Percentiles rank a stretch among this genome's conserved stretches.
Evolutionary conservation across 805 yeast genomes (phyloP).

Genomic region (Lipomyces chichibuensis): DNA sequence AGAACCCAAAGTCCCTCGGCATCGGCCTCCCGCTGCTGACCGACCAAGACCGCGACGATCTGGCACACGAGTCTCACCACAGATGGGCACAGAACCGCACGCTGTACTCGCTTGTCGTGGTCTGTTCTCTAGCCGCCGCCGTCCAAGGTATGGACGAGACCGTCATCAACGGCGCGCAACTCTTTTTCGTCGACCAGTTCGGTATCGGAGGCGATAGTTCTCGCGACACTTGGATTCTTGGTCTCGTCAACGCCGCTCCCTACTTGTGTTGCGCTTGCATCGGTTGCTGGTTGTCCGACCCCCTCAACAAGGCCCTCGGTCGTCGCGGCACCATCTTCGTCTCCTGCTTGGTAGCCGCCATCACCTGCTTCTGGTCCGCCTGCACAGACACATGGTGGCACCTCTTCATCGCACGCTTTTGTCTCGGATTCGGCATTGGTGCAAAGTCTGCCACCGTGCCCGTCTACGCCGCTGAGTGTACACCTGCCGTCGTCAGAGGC

Average conservation of each 20-base stretch:
- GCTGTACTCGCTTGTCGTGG: conserved; percentile 54
- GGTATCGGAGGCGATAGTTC: conserved; percentile 48
- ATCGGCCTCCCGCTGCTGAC: conserved; percentile 50
- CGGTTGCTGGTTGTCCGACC: conserved; percentile 61
- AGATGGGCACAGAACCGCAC: conserved; percentile 51
- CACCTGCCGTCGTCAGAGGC: conserved; percentile 63
- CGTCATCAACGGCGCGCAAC: conserved; percentile 67
- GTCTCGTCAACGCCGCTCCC: conserved; percentile 67
- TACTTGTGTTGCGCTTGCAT: conserved; percentile 61
- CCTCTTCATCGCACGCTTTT: conserved; percentile 60
- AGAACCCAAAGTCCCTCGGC: conserved; percentile 48
- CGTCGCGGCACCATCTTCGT: conserved; percentile 63
- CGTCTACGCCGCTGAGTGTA: conserved; percentile 64
- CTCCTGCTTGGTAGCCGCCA: conserved; percentile 59
- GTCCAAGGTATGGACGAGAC: conserved; percentile 79
- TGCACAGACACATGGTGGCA: conserved; percentile 64
- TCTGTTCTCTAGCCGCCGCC: conserved; percentile 68
- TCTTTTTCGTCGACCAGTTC: conserved; percentile 55
- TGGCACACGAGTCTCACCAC: conserved; percentile 53
- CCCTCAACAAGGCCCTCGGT: conserved; percentile 56
- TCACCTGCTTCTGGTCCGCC: conserved; percentile 67
- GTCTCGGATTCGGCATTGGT: conserved; percentile 68
- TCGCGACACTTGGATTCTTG: conserved; percentile 51
- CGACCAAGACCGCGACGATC: conserved; percentile 42
- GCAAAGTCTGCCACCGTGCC: conserved; percentile 70